Percentiles rank a stretch among this genome's conserved stretches.
Conservation (phyloP, 441 rosid genomes). For the Croton laevigatus region DNA sequence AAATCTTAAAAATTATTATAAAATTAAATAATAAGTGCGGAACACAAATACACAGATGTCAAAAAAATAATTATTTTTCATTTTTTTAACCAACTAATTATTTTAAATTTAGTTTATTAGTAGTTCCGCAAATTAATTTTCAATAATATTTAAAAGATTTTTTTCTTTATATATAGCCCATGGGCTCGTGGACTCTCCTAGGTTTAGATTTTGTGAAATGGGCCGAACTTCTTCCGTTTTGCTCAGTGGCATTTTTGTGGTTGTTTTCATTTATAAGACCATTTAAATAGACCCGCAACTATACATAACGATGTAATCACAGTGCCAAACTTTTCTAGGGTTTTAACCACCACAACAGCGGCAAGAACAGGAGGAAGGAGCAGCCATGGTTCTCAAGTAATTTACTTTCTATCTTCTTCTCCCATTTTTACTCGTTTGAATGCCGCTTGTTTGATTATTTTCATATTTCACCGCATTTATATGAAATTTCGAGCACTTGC, state of each 20-base stretch:
- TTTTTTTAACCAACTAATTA: too few species aligned
- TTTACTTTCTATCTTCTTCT: not conserved
- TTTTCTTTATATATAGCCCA: too few species aligned
- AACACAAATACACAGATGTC: too few species aligned
- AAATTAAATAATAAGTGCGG: too few species aligned
- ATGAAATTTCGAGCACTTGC: not conserved
- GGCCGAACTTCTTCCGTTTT: not conserved
- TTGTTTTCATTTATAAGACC: conserved; percentile 4
- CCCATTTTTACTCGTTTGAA: not conserved
- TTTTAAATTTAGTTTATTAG: too few species aligned
- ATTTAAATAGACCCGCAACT: not conserved
- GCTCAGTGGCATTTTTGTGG: conserved; percentile 20
- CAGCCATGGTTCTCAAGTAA: conserved; percentile 80
- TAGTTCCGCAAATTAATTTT: too few species aligned
- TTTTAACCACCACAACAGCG: conserved; percentile 19
- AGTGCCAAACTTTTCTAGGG: conserved; percentile 28
- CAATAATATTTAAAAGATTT: too few species aligned
- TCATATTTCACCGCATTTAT: not conserved
- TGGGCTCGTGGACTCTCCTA: not conserved
- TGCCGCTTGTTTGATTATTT: not conserved
- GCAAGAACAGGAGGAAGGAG: conserved; percentile 22
- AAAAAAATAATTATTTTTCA: too few species aligned
- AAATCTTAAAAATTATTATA: too few species aligned
- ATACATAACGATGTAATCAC: conserved; percentile 3
- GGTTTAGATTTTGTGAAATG: not conserved